Conservation (phyloP, 352 stramenopile genomes). For the Phytophthora pluvialis region DNA sequence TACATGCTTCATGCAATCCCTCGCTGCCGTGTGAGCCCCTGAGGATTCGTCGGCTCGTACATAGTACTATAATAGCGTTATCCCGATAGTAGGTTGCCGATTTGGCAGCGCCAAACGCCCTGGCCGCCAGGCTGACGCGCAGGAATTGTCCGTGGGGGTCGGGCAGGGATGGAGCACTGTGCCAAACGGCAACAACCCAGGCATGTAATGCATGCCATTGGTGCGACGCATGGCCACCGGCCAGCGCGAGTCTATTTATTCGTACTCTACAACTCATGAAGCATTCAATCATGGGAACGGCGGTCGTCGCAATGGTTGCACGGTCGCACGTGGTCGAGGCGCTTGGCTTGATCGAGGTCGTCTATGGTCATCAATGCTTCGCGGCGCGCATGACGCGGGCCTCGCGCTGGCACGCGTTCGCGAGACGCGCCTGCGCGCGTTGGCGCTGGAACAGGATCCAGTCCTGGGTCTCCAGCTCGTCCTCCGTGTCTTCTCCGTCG, state of each 20-base stretch:
- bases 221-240: constrained; percentile 13
- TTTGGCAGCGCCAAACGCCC: too few species aligned
- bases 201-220: constrained; percentile 8
- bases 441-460: constrained; percentile 67
- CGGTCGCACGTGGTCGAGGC: neutral
- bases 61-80: too few species aligned
- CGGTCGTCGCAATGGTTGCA: neutral
- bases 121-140: too few species aligned
- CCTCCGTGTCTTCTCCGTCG: constrained; percentile 63
- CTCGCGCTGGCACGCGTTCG: constrained; percentile 48
- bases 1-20: too few species aligned
- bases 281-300: constrained; percentile 26
- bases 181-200: neutral
- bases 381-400: constrained; percentile 25
- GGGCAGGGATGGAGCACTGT: neutral
- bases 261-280: constrained; percentile 39
- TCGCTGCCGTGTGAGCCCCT: too few species aligned
- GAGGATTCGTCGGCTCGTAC: too few species aligned
- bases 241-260: constrained; percentile 33
- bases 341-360: neutral
- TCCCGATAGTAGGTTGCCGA: too few species aligned
- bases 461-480: constrained; percentile 59
- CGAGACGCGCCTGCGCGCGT: constrained; percentile 53
- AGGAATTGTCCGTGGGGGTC: neutral
- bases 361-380: constrained; percentile 25